phyloP scores from a whole-genome alignment of 2,329 filamentous ascomycete genomes.

The Harringtonia aguacate region DNA sequence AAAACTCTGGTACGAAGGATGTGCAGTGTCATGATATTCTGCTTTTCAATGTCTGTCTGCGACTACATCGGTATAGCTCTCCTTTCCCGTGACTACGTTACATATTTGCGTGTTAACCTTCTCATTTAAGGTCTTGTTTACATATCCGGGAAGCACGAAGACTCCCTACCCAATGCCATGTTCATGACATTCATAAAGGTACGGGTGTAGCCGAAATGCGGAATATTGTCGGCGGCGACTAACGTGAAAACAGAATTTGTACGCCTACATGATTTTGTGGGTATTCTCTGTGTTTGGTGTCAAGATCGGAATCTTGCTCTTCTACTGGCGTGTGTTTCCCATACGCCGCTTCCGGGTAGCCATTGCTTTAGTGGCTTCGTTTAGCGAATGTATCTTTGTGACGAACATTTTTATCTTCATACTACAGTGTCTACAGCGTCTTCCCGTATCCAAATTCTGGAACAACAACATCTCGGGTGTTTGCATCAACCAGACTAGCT shows the following conservation, averaged over 20 bases:
- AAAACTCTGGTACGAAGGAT: slow-evolving; percentile 11
- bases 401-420: slow-evolving; percentile 8
- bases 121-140: neutral
- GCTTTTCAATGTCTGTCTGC: slow-evolving; percentile 5
- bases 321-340: slow-evolving; percentile 11
- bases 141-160: slow-evolving; percentile 9
- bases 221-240: neutral
- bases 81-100: neutral
- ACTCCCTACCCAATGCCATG: neutral
- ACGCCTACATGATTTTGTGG: slow-evolving; percentile 11
- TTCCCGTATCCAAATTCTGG: slow-evolving; percentile 8
- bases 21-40: slow-evolving; percentile 8
- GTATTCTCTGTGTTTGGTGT: slow-evolving; percentile 7
- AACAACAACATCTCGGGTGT: slow-evolving; percentile 1
- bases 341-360: slow-evolving; percentile 2
- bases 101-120: too few species aligned
- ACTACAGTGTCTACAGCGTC: slow-evolving; percentile 9
- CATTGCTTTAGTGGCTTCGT: slow-evolving; percentile 2
- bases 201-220: neutral
- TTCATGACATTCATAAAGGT: slow-evolving; percentile 6
- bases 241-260: slow-evolving; percentile 5
- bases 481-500: slow-evolving; percentile 8
- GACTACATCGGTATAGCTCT: slow-evolving; percentile 4
- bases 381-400: slow-evolving; percentile 2
- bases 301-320: slow-evolving; percentile 11